Conservation (phyloP, 768 basidiomycete species). For the Naganishia kalamii region DNA sequence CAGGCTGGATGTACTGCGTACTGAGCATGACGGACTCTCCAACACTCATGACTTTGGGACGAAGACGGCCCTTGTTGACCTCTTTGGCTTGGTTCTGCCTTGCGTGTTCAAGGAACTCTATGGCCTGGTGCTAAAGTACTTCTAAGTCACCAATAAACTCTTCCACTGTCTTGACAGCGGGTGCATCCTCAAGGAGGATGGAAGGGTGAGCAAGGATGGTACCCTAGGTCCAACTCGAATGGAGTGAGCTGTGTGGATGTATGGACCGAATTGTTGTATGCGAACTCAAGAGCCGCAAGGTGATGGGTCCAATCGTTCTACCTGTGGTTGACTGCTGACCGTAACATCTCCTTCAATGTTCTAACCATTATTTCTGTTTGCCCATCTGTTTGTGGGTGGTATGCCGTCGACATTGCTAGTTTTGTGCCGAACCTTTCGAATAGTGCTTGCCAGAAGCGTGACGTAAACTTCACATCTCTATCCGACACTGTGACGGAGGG, state of each 20-base stretch:
- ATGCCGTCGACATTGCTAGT: constrained; percentile 48
- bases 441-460: constrained; percentile 49
- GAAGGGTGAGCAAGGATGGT: constrained; percentile 26
- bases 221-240: constrained; percentile 44
- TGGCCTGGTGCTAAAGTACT: no score
- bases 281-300: constrained; percentile 34
- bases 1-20: background rate
- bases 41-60: background rate
- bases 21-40: background rate
- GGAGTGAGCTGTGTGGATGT: constrained; percentile 42
- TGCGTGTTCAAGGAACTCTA: background rate
- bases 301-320: constrained; percentile 33
- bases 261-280: constrained; percentile 42
- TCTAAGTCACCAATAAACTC: background rate
- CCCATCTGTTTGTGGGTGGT: constrained; percentile 52
- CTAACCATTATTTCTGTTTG: constrained; percentile 39
- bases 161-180: background rate
- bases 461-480: constrained; percentile 50
- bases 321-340: constrained; percentile 9
- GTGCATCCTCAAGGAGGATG: no score
- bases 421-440: constrained; percentile 40
- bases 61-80: background rate
- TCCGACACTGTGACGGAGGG: constrained; percentile 49
- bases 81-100: background rate
- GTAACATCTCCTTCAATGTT: constrained; percentile 16